These are phyloP conservation scores for Immersiella caudata DNA, from an alignment of 495 filamentous ascomycete genomes.

Conservation along the genomic window DNA sequence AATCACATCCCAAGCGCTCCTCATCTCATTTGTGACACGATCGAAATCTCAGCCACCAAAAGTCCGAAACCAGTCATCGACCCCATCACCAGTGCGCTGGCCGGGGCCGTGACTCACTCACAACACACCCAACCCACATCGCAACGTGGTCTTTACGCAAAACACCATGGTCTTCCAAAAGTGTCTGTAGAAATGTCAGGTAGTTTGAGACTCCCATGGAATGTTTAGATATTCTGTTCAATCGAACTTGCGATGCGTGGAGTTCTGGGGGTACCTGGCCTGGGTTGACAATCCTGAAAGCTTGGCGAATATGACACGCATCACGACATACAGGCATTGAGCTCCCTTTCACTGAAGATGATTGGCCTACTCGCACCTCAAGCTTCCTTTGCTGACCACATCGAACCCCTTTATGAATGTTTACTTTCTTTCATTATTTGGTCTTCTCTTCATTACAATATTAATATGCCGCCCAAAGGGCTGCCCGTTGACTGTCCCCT, in stretches of 20 bases:
- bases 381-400: neutral
- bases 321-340: neutral
- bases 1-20: neutral
- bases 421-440: constrained; percentile 14
- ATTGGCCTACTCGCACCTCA: neutral
- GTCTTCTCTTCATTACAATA: constrained; percentile 11
- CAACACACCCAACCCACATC: neutral
- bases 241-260: neutral
- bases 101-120: neutral
- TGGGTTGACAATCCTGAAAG: neutral
- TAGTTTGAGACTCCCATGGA: neutral
- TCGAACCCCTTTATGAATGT: neutral
- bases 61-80: neutral
- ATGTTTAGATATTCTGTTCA: neutral
- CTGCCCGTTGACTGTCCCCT: neutral
- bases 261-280: neutral
- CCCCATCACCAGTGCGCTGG: neutral
- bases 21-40: neutral
- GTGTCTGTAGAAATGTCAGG: neutral
- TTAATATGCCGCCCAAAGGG: constrained; percentile 9
- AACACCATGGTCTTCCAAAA: neutral
- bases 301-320: neutral
- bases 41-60: neutral
- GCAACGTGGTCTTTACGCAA: neutral
- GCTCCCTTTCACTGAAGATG: neutral